Evolutionary conservation across 371 early-diverging fungal species (phyloP), one percentile per base, ranked within the genome.

Genomic region (Batkoa obscura): DNA sequence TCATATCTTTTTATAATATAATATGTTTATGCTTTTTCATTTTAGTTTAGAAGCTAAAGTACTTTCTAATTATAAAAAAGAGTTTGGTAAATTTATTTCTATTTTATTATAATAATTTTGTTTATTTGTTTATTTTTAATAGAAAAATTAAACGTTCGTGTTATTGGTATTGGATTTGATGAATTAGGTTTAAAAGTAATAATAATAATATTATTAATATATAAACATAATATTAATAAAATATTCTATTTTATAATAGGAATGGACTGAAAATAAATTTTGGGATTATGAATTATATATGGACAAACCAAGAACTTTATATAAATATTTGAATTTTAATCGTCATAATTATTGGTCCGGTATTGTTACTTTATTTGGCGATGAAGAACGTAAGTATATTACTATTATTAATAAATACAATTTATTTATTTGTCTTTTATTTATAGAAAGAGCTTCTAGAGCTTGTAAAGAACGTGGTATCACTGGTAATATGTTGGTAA

Each of bases 211-310:
- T 23, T 23, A 0, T 23, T 23, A 23, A 23, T 23, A 0, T 23
- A 23, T 23, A 23, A 23, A 23, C 23, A 23, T 23, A 23, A 23
- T 23, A 23, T 23, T 23, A 23, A 23, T 23, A 23, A 23, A 23
- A 23, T 23, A 23, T 23, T 23, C 23, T 23, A 23, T 23, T 23
- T 30, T 6, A 10, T 33, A 3, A 8, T 33, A 50, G 50, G 53
- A 53, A 41, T 53, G 53, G 53, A 15, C n/a, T 23, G 32, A 53
- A 6, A 8, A 8, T 5, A 36, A 41, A 8, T 5, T 53, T 31
- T 53, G 53, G 53, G 10, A 36, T 13, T 12, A 12, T 17, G 53
- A 53, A n/a, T 30, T 53, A 3, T 53, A 37, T n/a, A 53, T 53
- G 53, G 53, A 53, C 42, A 39, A 39, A 5, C 4, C 10, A 17